Conservation (phyloP, 2,329 filamentous ascomycete species). For the Neurospora crassa region DNA sequence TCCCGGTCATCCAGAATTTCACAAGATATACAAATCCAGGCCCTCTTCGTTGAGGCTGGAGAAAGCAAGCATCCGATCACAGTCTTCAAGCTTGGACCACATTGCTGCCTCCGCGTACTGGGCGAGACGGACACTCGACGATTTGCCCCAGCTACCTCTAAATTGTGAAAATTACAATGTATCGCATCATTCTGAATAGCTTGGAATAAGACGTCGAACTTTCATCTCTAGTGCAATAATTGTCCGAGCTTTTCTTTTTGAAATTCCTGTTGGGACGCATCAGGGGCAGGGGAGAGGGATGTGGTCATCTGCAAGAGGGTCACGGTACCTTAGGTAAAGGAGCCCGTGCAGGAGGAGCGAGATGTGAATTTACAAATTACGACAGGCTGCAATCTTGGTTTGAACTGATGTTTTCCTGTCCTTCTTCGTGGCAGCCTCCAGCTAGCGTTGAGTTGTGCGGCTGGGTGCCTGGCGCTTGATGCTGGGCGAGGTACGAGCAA, state of each 20-base stretch:
- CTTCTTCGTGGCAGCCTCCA: not conserved
- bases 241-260: not conserved
- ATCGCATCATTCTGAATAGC: not conserved
- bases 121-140: not conserved
- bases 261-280: not conserved
- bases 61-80: not conserved
- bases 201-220: not conserved
- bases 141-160: not conserved
- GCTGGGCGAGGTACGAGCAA: not conserved
- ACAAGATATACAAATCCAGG: not conserved
- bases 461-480: not conserved
- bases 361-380: not conserved
- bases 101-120: not conserved
- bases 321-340: too few relatives aligned
- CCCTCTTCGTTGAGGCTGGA: not conserved
- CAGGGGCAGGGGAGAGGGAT: not conserved
- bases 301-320: not conserved
- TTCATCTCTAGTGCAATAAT: not conserved
- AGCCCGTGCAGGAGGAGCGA: not conserved
- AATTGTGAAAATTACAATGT: not conserved
- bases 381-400: not conserved
- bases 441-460: not conserved
- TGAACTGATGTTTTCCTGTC: too few relatives aligned
- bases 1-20: not conserved
- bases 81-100: not conserved